Conservation (phyloP, 257 asterid genomes). For the Solanum clarkiae region DNA sequence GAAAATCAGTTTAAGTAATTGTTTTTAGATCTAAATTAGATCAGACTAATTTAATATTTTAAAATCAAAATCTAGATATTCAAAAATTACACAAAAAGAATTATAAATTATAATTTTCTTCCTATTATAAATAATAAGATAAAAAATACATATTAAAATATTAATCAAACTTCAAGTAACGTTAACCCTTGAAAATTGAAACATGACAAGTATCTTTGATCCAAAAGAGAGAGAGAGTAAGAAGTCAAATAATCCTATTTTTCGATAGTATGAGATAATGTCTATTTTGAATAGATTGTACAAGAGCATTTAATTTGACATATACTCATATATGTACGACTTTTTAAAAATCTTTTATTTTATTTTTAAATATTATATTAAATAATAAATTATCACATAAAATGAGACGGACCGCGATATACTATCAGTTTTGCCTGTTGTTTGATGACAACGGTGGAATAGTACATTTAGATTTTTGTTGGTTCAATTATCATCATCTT, state of each 20-base stretch:
- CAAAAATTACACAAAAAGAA: not conserved
- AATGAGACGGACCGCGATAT: too few species aligned
- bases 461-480: not conserved
- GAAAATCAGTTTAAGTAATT: not conserved
- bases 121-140: too few species aligned
- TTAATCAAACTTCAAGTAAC: too few species aligned
- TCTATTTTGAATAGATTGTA: not conserved
- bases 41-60: not conserved
- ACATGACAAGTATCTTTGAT: not conserved
- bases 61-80: not conserved
- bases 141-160: too few species aligned
- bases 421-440: not conserved
- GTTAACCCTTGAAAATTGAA: too few species aligned
- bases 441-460: not conserved
- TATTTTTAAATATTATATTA: too few species aligned
- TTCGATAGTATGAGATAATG: not conserved
- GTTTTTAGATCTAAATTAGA: not conserved
- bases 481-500: not conserved
- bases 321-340: too few species aligned
- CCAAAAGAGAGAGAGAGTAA: too few species aligned
- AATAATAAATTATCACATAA: too few species aligned
- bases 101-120: too few species aligned
- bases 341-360: too few species aligned
- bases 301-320: not conserved
- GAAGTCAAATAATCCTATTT: not conserved